Evolutionary conservation across 345 rosid species (phyloP), one percentile per base, ranked within the genome.

Genomic region (Linum trigynum): DNA sequence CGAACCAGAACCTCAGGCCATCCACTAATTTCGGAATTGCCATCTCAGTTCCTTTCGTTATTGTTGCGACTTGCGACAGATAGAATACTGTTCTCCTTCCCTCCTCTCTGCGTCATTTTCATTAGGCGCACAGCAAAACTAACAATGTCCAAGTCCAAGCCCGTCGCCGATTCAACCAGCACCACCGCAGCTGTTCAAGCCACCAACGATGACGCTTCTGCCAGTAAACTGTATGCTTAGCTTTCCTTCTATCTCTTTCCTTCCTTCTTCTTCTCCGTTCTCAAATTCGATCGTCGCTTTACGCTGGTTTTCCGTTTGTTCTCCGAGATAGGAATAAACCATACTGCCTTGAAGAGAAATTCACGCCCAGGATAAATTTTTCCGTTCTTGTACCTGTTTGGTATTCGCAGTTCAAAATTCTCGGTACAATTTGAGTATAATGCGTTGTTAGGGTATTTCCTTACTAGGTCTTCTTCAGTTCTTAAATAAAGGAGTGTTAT

Each of bases 181-280:
- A 90, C 83, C 78, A 82, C 76, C 77, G 88, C 84, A 12, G 97
- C 96, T 2, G 95, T 94, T 71, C 99, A 90, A 77, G 97, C 97
- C 43, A 90, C 97, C 1, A 94, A 90, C 83, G 99, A 88, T 76
- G 96, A 94, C 69, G 97, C 96, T 61, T 86, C 99, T 35, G 97
- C 97, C 74, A 88, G 97, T 70, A 90, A 90, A 79, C 76, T 86
- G 97, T 90, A 58, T 55, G 84, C 64, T 38, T 39, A 39, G 41
- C 45, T 32, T 39, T 40, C 72, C 5, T 4, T 57, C 45, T 67
- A 38, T 14, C 51, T n/a, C 9, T 61, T 23, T 37, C 61, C n/a
- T 9, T 16, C 51, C 39, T 23, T 40, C 17, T 10, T 38, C 36
- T 39, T 7, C 16, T 55, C 45, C 17, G 15, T 43, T 42, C 58